Evolutionary conservation across 345 rosid species (phyloP).

Genomic region (Aquilaria malaccensis): DNA sequence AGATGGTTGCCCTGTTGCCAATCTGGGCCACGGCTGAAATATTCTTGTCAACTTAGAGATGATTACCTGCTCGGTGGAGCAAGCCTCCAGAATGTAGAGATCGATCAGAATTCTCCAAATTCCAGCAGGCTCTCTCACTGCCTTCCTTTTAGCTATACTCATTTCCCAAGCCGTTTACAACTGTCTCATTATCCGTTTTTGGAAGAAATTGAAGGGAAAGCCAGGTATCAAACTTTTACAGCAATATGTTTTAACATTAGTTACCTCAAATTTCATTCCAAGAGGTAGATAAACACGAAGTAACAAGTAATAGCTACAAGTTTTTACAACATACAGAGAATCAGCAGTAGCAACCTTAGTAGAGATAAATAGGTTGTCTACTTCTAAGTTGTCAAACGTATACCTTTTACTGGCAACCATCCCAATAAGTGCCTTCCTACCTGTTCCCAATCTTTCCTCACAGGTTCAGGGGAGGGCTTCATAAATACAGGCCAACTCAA

Average conservation of each 20-base stretch:
- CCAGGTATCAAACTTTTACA: too few relatives aligned
- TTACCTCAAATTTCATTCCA: too few relatives aligned
- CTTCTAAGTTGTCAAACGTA: background rate
- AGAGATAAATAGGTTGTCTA: slow-evolving; percentile 7
- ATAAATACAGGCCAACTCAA: slow-evolving; percentile 18
- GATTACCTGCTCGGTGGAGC: slow-evolving; percentile 13
- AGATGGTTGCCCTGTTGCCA: slow-evolving; percentile 11
- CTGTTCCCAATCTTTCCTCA: slow-evolving; percentile 15
- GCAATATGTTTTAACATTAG: too few relatives aligned
- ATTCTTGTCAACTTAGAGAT: slow-evolving; percentile 11
- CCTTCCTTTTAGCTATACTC: slow-evolving; percentile 3
- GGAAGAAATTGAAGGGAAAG: slow-evolving; percentile 1
- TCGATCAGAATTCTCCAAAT: slow-evolving; percentile 6
- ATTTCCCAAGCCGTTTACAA: slow-evolving; percentile 4
- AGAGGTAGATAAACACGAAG: too few relatives aligned
- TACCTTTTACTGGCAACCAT: background rate
- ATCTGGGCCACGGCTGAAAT: slow-evolving; percentile 16
- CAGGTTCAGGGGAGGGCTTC: slow-evolving; percentile 14
- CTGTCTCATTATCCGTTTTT: slow-evolving; percentile 4
- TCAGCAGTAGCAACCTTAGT: slow-evolving; percentile 10
- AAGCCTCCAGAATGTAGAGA: slow-evolving; percentile 17
- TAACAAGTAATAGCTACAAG: too few relatives aligned
- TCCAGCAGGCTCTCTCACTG: slow-evolving; percentile 11
- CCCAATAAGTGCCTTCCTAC: slow-evolving; percentile 11
- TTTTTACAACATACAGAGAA: too few relatives aligned